Base-by-base conservation (phyloP, 108 stramenopile species). In the Pseudonitzschia pungens region DNA sequence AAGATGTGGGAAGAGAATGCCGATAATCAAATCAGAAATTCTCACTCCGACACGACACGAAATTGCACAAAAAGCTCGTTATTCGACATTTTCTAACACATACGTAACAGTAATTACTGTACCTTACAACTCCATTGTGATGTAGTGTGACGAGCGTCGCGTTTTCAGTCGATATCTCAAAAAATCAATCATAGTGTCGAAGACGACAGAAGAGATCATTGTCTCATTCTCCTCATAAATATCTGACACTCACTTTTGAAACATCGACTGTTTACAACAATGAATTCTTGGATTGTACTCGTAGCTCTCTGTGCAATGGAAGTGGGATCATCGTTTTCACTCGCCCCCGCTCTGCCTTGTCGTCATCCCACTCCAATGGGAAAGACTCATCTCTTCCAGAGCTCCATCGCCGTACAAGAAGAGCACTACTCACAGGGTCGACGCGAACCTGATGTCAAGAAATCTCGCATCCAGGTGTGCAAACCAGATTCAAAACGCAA, bases 351-450 rank as follows among this genome's bases (percentile, higher is more conserved):
- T 24, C n/a, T 26, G 36, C 36, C 36, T 36, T 5, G 4, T 5
- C 36, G 36, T 36, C 45, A 48, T 1, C 45, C 5, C 14, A 26
- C 22, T 10, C 7, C 54, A 2, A 10, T 22, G 54, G 26, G 54
- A 55, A 20, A 26, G 20, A 10, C 24, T 11, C 54, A 10, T 4
- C 54, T 55, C 24, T 55, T 55, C 54, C 54, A 55, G 54, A 55
- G 54, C 54, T 55, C 54, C 9, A 55, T 55, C 26, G 54, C 54
- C 20, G 24, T 55, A 55, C 54, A 21, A 24, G 54, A 55, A 55
- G 54, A 55, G 14, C 14, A 48, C 5, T 48, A 48, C 45, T 48
- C 45, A 2, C 45, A 11, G 14, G 45, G 45, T 18, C 45, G 45
- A 18, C 18, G 16, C 45, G 45, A 18, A 18, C 2, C 45, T 2